Evolutionary conservation across 2,329 filamentous ascomycete species (phyloP).

Genomic region (Fusarium temperatum): DNA sequence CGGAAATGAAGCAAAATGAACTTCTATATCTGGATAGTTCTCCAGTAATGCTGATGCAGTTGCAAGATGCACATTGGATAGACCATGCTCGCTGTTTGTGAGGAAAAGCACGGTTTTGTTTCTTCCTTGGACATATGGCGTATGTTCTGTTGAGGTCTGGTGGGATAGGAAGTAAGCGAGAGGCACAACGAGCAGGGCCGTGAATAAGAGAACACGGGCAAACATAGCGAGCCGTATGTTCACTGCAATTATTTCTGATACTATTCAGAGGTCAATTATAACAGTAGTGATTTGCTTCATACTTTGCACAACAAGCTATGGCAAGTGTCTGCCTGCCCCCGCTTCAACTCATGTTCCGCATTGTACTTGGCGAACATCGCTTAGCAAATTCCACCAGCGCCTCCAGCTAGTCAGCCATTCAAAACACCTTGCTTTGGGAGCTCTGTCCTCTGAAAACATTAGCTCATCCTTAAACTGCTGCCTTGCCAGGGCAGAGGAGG

Average conservation of each 20-base stretch:
- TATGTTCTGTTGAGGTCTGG: not conserved
- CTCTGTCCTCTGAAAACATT: not conserved
- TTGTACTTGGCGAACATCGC: too few relatives aligned
- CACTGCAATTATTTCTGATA: not conserved
- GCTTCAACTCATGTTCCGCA: not conserved
- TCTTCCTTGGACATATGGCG: not conserved
- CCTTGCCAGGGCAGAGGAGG: not conserved
- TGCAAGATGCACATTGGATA: constrained; percentile 51
- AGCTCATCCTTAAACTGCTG: not conserved
- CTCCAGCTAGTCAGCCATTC: not conserved
- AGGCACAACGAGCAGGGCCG: not conserved
- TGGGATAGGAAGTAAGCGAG: not conserved
- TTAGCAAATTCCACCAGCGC: not conserved
- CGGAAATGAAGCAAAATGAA: constrained; percentile 49
- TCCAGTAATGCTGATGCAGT: constrained; percentile 48
- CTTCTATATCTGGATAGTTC: constrained; percentile 43
- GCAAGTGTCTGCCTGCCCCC: not conserved
- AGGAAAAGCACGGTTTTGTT: constrained; percentile 1
- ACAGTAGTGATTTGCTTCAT: not conserved
- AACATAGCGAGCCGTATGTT: not conserved
- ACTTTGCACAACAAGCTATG: not conserved
- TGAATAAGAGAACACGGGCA: not conserved
- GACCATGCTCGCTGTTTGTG: constrained; percentile 41
- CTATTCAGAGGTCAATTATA: not conserved
- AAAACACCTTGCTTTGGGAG: accelerated